Conservation (phyloP, 495 filamentous ascomycete genomes). For the Hypoxylon rickii region DNA sequence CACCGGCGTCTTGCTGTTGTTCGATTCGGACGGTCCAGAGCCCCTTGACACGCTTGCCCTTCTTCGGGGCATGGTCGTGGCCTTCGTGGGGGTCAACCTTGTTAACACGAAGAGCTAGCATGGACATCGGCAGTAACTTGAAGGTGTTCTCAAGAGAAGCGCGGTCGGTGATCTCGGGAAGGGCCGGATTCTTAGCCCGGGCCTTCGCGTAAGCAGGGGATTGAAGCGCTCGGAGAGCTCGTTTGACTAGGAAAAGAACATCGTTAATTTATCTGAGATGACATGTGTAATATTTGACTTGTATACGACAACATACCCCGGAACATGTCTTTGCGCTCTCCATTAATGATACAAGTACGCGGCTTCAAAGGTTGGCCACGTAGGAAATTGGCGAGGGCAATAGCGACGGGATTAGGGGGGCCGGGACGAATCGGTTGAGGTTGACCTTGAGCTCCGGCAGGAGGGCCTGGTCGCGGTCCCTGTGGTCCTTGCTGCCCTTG, state of each 20-base stretch:
- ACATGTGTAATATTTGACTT: background rate
- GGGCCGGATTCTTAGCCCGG: slow-evolving; percentile 82
- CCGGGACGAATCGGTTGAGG: slow-evolving; percentile 67
- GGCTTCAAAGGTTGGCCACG: slow-evolving; percentile 83
- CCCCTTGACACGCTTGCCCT: slow-evolving; percentile 88
- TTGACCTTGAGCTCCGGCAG: slow-evolving; percentile 50
- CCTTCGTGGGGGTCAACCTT: slow-evolving; percentile 78
- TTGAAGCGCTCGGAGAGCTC: slow-evolving; percentile 89
- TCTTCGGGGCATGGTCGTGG: slow-evolving; percentile 70
- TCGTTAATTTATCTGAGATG: no score
- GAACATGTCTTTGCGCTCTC: slow-evolving; percentile 98
- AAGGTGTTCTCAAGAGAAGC: slow-evolving; percentile 88
- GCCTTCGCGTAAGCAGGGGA: slow-evolving; percentile 88
- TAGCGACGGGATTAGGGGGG: slow-evolving; percentile 81
- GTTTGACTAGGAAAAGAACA: no score
- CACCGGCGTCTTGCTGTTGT: slow-evolving; percentile 89
- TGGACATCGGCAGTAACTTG: slow-evolving; percentile 93
- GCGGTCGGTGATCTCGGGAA: slow-evolving; percentile 85
- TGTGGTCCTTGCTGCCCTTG: slow-evolving; percentile 45
- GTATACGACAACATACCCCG: slow-evolving; percentile 62
- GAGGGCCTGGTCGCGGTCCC: slow-evolving; percentile 43
- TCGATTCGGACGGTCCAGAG: slow-evolving; percentile 96
- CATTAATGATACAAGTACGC: slow-evolving; percentile 90
- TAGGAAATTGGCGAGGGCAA: slow-evolving; percentile 90
- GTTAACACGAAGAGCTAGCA: slow-evolving; percentile 86